Base-by-base conservation (phyloP, 352 stramenopile genomes). In the Pythium aphanidermatum region DNA sequence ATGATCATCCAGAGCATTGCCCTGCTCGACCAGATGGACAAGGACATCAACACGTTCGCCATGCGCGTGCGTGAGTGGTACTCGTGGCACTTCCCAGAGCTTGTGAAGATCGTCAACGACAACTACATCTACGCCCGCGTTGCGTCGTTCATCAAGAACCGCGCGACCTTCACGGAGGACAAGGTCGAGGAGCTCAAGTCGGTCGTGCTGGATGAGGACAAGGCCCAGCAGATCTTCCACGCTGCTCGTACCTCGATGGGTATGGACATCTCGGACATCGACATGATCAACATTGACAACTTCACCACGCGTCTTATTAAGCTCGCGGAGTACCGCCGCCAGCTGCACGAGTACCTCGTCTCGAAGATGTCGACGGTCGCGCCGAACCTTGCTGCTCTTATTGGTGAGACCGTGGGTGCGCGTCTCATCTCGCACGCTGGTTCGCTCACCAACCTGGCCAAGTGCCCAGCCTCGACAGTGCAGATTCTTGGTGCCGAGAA, bases 1-100 rank as follows among this genome's bases (percentile, higher is more conserved):
- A 99, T 99, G 97, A 99, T 99, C 68, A 99, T 99, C 70, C 97
- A 99, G 74, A 93, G 86, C 27, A 99, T 99, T 67, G 96, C 89
- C 52, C 78, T 99, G 19, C 76, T 99, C 12, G 97, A 99, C 80
- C 96, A 99, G 59, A 86, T 99, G 80, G 97, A 99, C 80, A 99
- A 99, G 83, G 97, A 99, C 75, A 88, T 99, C 42, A 99, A 99
- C 75, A 99, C 97, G 40, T 99, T 99, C 68, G 93, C 96, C 41
- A 99, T 99, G 97, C 87, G 97, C 49, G 91, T 99, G 46, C 85
- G 96, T 37, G 97, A 99, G 74, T 99, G 97, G 97, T 99, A 99
- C 83, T 98, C 87, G 67, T 99, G 96, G 97, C 97, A 99, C 70
- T 99, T 99, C 72, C 97, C 97, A 13, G 97, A 99, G 81, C 80